Evolutionary conservation across 306 rosid genomes (phyloP).

Genomic region (Lupinus albus): DNA sequence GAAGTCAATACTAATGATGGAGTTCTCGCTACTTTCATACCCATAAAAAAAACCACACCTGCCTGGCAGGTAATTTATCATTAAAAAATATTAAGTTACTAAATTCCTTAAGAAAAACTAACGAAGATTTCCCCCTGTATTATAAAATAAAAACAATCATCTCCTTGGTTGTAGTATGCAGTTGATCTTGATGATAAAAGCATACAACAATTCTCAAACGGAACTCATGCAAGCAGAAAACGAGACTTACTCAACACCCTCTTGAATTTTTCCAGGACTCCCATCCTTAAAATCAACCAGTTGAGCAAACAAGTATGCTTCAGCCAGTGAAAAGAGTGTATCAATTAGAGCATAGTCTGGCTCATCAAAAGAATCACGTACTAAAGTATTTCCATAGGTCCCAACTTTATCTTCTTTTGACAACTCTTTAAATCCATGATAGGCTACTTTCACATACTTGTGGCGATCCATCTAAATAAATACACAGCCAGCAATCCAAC

Average conservation of each 20-base stretch:
- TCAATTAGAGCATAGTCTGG: slow-evolving; percentile 94
- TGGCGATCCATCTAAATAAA: slow-evolving; percentile 93
- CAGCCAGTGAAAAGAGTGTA: slow-evolving; percentile 94
- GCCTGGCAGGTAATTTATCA: slow-evolving; percentile 20
- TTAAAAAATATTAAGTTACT: not conserved
- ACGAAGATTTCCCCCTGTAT: not conserved
- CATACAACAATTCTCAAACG: slow-evolving; percentile 3
- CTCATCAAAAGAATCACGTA: slow-evolving; percentile 89
- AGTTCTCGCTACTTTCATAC: slow-evolving; percentile 14
- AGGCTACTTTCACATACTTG: slow-evolving; percentile 97
- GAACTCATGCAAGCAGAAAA: slow-evolving; percentile 26
- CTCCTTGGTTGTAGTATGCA: slow-evolving; percentile 4
- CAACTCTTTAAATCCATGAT: slow-evolving; percentile 90
- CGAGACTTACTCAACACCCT: slow-evolving; percentile 66
- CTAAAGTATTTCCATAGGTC: slow-evolving; percentile 84
- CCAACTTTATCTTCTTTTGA: slow-evolving; percentile 92
- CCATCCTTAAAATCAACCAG: slow-evolving; percentile 80
- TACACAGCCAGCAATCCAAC: slow-evolving; percentile 34
- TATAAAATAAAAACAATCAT: slow-evolving; percentile 18
- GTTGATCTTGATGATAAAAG: slow-evolving; percentile 17
- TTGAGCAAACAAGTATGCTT: slow-evolving; percentile 96
- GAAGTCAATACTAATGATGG: slow-evolving; percentile 21
- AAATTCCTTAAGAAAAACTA: slow-evolving; percentile 2
- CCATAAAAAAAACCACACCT: slow-evolving; percentile 12
- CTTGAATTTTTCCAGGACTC: slow-evolving; percentile 64